Conservation (phyloP, 352 stramenopile genomes). For the Phytophthora capsici region DNA sequence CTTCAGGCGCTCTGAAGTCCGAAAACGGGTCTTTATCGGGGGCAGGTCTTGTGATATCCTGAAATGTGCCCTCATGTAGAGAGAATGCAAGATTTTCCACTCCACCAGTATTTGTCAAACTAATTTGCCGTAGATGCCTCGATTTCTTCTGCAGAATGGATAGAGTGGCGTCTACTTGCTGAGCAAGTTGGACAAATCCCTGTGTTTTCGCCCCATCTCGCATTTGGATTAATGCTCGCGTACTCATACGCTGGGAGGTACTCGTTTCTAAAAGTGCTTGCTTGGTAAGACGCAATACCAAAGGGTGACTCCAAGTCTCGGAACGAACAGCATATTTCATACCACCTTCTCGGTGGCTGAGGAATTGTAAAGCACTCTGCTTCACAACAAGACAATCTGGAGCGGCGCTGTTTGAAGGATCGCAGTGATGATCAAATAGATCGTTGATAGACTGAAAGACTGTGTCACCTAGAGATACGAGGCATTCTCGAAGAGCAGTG, state of each 20-base stretch:
- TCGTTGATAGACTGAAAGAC: slow-evolving; percentile 58
- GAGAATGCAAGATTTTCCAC: slow-evolving; percentile 8
- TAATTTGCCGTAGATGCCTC: neutral
- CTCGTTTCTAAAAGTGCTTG: slow-evolving; percentile 61
- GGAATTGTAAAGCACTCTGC: slow-evolving; percentile 63
- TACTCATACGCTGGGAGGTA: slow-evolving; percentile 51
- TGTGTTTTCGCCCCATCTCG: slow-evolving; percentile 41
- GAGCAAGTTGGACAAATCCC: slow-evolving; percentile 27
- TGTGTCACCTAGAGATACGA: slow-evolving; percentile 42
- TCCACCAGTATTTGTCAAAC: neutral
- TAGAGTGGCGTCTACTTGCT: slow-evolving; percentile 48
- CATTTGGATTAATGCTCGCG: slow-evolving; percentile 48
- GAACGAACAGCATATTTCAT: slow-evolving; percentile 38
- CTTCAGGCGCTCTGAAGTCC: slow-evolving; percentile 18
- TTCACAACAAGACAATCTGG: slow-evolving; percentile 52
- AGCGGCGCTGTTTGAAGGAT: slow-evolving; percentile 32
- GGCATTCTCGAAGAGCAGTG: slow-evolving; percentile 52
- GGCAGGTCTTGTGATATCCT: slow-evolving; percentile 2
- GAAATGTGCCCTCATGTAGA: slow-evolving; percentile 11
- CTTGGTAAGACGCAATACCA: slow-evolving; percentile 61
- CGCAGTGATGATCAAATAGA: slow-evolving; percentile 61
- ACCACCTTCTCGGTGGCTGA: slow-evolving; percentile 43
- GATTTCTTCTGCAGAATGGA: slow-evolving; percentile 36
- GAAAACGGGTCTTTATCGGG: slow-evolving; percentile 26
- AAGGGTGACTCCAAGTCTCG: slow-evolving; percentile 39